A percentile compares a stretch with the other conserved stretches of the same genome.
phyloP scores from a whole-genome alignment of 768 basidiomycete species.

The Tephrocybe sp. region DNA sequence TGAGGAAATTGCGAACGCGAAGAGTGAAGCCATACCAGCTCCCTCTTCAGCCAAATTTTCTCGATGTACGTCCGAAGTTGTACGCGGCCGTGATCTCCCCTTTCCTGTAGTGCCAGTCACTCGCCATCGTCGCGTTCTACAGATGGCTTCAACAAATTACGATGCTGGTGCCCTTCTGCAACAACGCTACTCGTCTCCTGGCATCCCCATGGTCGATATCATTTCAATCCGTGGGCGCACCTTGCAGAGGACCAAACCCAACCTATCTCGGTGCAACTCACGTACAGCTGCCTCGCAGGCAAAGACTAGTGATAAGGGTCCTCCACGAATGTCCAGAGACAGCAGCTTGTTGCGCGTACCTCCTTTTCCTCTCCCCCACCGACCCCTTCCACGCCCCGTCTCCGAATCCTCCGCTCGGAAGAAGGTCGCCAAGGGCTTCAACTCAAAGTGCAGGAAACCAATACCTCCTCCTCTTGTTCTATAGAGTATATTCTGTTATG shows the following conservation, averaged over 20 bases:
- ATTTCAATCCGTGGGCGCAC: constrained; percentile 1
- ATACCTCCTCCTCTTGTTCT: constrained; percentile 9
- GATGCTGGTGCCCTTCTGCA: neutral
- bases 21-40: neutral
- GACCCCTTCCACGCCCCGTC: constrained; percentile 2
- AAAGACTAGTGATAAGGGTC: neutral
- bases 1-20: neutral
- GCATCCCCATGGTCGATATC: neutral
- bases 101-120: constrained; percentile 6
- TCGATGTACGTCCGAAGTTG: constrained; percentile 1
- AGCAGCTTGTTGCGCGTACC: constrained; percentile 10
- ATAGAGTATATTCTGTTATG: neutral
- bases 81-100: constrained; percentile 11
- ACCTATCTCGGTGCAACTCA: constrained; percentile 1
- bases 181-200: constrained; percentile 2
- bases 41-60: neutral
- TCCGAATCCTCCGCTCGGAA: neutral
- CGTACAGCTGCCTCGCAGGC: neutral
- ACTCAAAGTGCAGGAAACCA: neutral
- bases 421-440: neutral
- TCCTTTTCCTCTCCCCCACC: constrained; percentile 10
- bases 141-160: neutral
- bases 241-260: neutral
- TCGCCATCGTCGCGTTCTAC: neutral
- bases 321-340: constrained; percentile 1